These are phyloP conservation scores for Globisporangium alternatum DNA, from an alignment of 352 stramenopile species.

Conservation along the genomic window DNA sequence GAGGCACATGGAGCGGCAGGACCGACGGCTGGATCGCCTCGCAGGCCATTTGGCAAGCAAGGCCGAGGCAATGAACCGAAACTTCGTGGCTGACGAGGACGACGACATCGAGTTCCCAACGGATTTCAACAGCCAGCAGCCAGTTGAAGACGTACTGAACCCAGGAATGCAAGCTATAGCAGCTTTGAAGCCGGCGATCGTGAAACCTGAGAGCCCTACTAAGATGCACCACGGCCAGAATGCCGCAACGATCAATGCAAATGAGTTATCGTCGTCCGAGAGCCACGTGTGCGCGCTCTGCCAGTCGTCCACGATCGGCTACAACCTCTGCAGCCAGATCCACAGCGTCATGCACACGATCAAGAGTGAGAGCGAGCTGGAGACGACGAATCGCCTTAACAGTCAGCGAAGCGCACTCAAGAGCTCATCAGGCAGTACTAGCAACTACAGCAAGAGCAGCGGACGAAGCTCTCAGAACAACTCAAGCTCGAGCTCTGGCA, in stretches of 20 bases:
- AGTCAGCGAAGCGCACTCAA: slow-evolving; percentile 15
- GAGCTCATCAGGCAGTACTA: neutral
- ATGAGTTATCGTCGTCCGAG: neutral
- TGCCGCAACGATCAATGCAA: neutral
- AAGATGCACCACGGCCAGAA: neutral
- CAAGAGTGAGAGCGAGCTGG: slow-evolving; percentile 31
- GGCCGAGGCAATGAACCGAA: slow-evolving; percentile 40
- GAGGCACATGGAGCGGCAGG: slow-evolving; percentile 39
- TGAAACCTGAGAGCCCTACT: neutral
- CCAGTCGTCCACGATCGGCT: slow-evolving; percentile 52
- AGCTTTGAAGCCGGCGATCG: neutral
- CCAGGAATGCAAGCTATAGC: neutral
- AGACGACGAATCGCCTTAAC: neutral
- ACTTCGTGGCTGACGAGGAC: slow-evolving; percentile 5
- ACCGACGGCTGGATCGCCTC: slow-evolving; percentile 37
- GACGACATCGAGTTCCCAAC: slow-evolving; percentile 12
- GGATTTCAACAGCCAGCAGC: slow-evolving; percentile 9
- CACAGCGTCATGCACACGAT: slow-evolving; percentile 45
- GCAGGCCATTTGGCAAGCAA: slow-evolving; percentile 40
- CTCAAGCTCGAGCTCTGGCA: neutral
- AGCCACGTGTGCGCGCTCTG: slow-evolving; percentile 36
- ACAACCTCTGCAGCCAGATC: slow-evolving; percentile 66
- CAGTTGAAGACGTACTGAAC: neutral
- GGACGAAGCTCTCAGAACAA: slow-evolving; percentile 1
- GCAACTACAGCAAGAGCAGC: neutral